Evolutionary conservation across 371 early-diverging fungal species (phyloP), one percentile per base, ranked within the genome.

Genomic region (Zancudomyces culisetae): DNA sequence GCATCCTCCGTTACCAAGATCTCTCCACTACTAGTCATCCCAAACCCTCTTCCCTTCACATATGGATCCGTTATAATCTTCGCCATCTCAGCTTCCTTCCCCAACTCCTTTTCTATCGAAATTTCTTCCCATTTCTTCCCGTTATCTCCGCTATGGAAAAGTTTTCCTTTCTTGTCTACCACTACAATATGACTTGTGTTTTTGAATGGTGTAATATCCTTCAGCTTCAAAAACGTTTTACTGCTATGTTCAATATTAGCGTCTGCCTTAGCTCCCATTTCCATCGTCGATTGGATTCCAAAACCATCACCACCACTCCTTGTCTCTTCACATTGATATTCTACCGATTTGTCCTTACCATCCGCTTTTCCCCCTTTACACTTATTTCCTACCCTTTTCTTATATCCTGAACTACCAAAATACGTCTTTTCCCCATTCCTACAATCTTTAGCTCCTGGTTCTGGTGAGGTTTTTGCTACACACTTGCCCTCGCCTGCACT

Each of bases 401-500:
- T 82, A 60, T 85, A 93, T 0, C 94, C 93, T 2, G 87, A 83
- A 0, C 85, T 81, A 1, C 77, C 89, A 39, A 74, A 52, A 67
- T 82, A 96, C 21, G 56, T 70, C 35, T 71, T 76, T 29, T 81
- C 81, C 0, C 61, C 64, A 27, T 65, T 63, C 29, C 57, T 70
- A 63, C 86, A 87, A 18, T 63, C 49, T 45, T 70, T 76, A 1
- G 59, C 60, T 2, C 75, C 66, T 15, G 83, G 63, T 4, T 55
- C 55, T 56, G 76, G 75, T 24, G 66, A 60, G 3, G 77, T 80
- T 12, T 61, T 58, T 43, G 72, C 70, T 4, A 64, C 61, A 62
- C 88, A 88, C 27, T 66, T 54, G 15, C 76, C 75, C 2, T 21
- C 35, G 0, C 27, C 55, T 53, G 76, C 59, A 2, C 72, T 74